Evolutionary conservation across 345 rosid species (phyloP).

Genomic region (Cochlearia excelsa): DNA sequence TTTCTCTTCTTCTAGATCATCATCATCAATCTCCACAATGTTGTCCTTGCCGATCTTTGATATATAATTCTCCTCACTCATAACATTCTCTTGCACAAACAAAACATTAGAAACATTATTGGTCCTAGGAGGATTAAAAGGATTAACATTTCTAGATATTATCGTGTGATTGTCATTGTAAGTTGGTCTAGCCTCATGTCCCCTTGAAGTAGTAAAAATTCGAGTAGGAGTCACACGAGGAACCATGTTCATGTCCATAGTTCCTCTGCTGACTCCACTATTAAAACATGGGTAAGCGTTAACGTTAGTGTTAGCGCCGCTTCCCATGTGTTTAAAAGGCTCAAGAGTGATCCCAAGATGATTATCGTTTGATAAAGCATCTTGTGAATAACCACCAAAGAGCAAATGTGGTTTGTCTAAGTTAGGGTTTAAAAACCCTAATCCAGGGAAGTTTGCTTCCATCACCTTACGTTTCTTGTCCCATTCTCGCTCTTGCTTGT

Average conservation of each 20-base stretch:
- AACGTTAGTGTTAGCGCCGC: background rate
- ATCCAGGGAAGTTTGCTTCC: constrained; percentile 19
- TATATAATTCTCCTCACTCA: constrained; percentile 25
- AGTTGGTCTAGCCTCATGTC: background rate
- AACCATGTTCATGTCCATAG: constrained; percentile 11
- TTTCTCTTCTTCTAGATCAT: constrained; percentile 17
- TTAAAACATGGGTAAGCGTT: constrained; percentile 13
- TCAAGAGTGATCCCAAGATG: constrained; percentile 38
- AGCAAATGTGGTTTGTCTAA: constrained; percentile 32
- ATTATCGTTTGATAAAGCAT: constrained; percentile 34
- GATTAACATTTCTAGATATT: constrained; percentile 8
- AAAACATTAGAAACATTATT: constrained; percentile 8
- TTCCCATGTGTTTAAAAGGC: background rate
- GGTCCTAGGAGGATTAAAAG: constrained; percentile 20
- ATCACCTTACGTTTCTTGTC: constrained; percentile 32
- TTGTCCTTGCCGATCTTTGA: constrained; percentile 23
- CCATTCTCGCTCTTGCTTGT: constrained; percentile 74
- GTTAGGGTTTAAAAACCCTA: constrained; percentile 15
- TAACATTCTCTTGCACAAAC: constrained; percentile 1
- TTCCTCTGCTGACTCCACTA: constrained; percentile 8
- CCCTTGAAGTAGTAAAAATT: constrained; percentile 18
- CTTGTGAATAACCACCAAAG: constrained; percentile 34
- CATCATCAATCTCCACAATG: constrained; percentile 27
- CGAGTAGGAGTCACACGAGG: constrained; percentile 29
- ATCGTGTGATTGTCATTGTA: background rate